Percentiles rank a stretch among this genome's conserved stretches.
phyloP scores from a whole-genome alignment of 2,329 filamentous ascomycete species.

The Akanthomyces lecanii region DNA sequence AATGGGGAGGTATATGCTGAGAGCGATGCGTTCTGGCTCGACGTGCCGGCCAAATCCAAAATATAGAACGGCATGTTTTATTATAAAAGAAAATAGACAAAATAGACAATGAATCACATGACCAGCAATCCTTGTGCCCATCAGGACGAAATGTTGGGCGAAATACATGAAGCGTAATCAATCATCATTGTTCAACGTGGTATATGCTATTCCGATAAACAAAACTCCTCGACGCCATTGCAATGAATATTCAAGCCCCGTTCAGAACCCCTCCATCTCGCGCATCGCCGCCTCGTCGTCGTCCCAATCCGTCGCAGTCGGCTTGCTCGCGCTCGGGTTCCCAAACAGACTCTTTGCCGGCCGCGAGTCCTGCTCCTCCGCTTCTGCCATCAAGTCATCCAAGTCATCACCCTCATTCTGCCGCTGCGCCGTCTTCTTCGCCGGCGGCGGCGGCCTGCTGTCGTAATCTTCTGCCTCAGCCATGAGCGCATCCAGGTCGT shows the following conservation, averaged over 20 bases:
- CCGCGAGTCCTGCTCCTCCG: conserved; percentile 28
- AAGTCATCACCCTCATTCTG: conserved; percentile 44
- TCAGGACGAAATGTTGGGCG: no score
- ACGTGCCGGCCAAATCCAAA: background rate
- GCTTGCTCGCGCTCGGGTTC: conserved; percentile 7
- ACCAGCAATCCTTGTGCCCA: background rate
- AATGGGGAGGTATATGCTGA: conserved; percentile 6
- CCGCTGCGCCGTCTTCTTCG: conserved; percentile 1
- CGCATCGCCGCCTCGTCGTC: conserved; percentile 67
- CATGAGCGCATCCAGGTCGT: conserved; percentile 52
- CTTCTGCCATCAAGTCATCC: conserved; percentile 51
- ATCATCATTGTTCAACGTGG: background rate
- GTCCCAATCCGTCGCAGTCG: conserved; percentile 41
- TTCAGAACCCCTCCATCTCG: conserved; percentile 53
- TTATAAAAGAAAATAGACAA: background rate
- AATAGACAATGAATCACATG: background rate
- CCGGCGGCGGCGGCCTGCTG: conserved; percentile 11
- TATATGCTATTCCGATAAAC: background rate
- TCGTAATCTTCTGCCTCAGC: conserved; percentile 39
- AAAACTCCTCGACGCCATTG: conserved; percentile 5
- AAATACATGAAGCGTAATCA: background rate
- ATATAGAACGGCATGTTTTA: background rate
- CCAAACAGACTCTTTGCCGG: conserved; percentile 10
- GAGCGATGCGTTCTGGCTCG: conserved; percentile 9
- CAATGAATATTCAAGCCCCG: background rate